Evolutionary conservation across 495 filamentous ascomycete genomes (phyloP).

Genomic region (Trichoderma gamsii): DNA sequence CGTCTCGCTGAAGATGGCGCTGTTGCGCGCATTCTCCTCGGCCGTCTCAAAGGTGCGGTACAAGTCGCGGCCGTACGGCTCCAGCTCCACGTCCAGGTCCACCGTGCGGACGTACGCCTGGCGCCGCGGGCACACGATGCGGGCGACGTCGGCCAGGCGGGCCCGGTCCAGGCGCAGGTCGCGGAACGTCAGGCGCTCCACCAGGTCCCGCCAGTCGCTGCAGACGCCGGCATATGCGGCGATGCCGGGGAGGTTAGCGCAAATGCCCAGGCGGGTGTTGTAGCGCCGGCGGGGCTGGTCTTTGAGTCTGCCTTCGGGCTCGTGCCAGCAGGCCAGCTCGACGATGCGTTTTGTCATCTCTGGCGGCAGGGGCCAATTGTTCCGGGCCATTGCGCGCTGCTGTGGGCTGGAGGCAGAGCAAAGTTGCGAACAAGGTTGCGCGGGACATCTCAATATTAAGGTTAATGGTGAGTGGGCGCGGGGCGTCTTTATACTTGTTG

Average conservation of each 20-base stretch:
- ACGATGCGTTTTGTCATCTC: neutral
- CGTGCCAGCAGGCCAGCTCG: neutral
- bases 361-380: neutral
- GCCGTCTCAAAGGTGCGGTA: conserved; percentile 1
- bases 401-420: neutral
- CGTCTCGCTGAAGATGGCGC: conserved; percentile 4
- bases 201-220: conserved; percentile 23
- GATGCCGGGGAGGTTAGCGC: neutral
- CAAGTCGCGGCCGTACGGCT: neutral
- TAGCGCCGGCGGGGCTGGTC: too few relatives aligned
- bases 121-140: neutral
- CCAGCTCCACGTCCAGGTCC: conserved; percentile 12
- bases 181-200: conserved; percentile 20
- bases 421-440: neutral
- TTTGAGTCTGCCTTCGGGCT: too few relatives aligned
- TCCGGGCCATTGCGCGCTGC: neutral
- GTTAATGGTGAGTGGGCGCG: neutral
- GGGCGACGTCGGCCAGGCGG: conserved; percentile 20
- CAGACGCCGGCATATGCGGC: conserved; percentile 17
- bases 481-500: too few relatives aligned
- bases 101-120: neutral
- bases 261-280: too few relatives aligned
- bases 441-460: too few relatives aligned
- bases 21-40: conserved; percentile 13
- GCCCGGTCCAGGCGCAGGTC: conserved; percentile 19